phyloP scores from a whole-genome alignment of 306 rosid species.

The Cucumis sativus region Cucumber_9930_V3 NC_026659.2:25096501-25097000 shows the following conservation, averaged over 20 bases:
- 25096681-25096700: too few species aligned
- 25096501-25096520: too few species aligned
- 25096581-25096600: too few species aligned
- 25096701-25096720: too few species aligned
- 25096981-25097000: background rate
- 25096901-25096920: constrained; percentile 3
- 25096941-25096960: background rate
- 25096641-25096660: too few species aligned
- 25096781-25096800: background rate
- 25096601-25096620: background rate
- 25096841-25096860: background rate
- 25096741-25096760: background rate
- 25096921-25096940: background rate
- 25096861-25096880: background rate
- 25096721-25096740: too few species aligned
- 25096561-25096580: too few species aligned
- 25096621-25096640: background rate
- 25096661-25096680: too few species aligned
- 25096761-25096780: background rate
- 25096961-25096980: background rate
- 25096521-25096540: too few species aligned
- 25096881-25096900: background rate
- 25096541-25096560: too few species aligned
- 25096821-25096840: background rate
- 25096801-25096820: background rate